Evolutionary conservation across 805 yeast genomes (phyloP), one percentile per base, ranked within the genome.

Genomic region (Kuraishia borneana): DNA sequence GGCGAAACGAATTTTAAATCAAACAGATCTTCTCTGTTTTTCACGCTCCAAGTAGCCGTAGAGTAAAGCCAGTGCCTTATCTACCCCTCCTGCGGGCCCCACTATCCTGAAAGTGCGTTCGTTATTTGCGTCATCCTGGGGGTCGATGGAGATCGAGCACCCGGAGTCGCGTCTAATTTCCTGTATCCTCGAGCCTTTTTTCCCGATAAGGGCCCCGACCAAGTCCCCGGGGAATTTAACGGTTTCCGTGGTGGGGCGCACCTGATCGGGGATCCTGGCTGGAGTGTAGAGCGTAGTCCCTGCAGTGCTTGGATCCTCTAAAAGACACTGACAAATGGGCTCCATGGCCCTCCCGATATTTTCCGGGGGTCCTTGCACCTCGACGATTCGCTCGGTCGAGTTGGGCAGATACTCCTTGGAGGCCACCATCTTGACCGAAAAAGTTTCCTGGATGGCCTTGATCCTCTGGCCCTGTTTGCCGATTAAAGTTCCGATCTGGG

Each of bases 141-240:
- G 75, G 26, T 81, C 75, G 43, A 87, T 83, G 4, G 76, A 73
- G 50, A 87, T 83, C 27, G 75, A 70, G 26, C 95, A 87, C 27
- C 87, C 88, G 32, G 87, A 72, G 23, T 68, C 68, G 45, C 80
- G 74, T 46, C 95, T 70, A 33, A 87, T 79, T 40, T 87, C 94
- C 54, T 82, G 92, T 44, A 87, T 84, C 58, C 94, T 72, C 20
- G 83, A 62, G 26, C 95, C 95, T 42, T 78, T 76, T 44, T 80
- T 79, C 39, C 96, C 96, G 46, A 87, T 83, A 36, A 87, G 65
- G 33, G 94, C 89, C 29, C 96, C 96, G 30, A 87, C 95, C 60
- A 76, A 76, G 39, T 76, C 83, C 43, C 80, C 77, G 26, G 94
- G 84, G 50, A 84, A 80, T 20, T 70, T 61, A 14, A 75, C 59